Evolutionary conservation across 305 asterid genomes (phyloP), one percentile per base, ranked within the genome.

Genomic region (Fraxinus baroniana): DNA sequence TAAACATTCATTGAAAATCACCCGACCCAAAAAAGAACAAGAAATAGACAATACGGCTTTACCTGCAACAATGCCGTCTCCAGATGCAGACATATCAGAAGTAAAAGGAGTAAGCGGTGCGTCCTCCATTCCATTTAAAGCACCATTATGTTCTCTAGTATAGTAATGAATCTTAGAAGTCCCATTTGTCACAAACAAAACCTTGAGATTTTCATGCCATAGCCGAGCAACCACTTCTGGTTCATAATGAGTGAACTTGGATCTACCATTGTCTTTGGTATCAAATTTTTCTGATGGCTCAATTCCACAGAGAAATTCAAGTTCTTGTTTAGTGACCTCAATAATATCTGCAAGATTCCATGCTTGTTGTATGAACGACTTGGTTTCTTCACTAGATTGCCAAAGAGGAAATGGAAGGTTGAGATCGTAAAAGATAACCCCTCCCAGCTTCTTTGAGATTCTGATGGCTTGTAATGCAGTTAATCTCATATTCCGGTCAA

Each of bases 11-110:
- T n/a, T 18, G 24, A 82, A 83, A 10, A 74, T 41, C 26, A 46
- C 55, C 36, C 26, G 72, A 85, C 66, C 49, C 17, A 13, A 77
- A 13, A 20, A 26, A 55, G 76, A 83, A 28, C 41, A 75, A 68
- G 76, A 79, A 77, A 79, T 44, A 83, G 77, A 44, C 7, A 18
- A n/a, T 20, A 60, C 33, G 72, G 78, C 52, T 76, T 60, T 91
- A 94, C 99, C 99, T 90, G 99, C 98, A 85, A 93, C 92, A 73
- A 96, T 84, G 79, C 98, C 99, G 77, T 96, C 98, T 82, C 98
- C 98, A 6, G 97, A 86, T 74, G 97, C 97, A 80, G 99, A 93
- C 97, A 94, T 94, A 80, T 96, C 98, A 10, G 94, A 88, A 71
- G 98, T 96, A 83, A 87, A 96, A 78, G 99, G 98, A 79, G 97